Evolutionary conservation across 306 rosid species (phyloP), one percentile per base, ranked within the genome.

Genomic region (Corylus heterophylla): DNA sequence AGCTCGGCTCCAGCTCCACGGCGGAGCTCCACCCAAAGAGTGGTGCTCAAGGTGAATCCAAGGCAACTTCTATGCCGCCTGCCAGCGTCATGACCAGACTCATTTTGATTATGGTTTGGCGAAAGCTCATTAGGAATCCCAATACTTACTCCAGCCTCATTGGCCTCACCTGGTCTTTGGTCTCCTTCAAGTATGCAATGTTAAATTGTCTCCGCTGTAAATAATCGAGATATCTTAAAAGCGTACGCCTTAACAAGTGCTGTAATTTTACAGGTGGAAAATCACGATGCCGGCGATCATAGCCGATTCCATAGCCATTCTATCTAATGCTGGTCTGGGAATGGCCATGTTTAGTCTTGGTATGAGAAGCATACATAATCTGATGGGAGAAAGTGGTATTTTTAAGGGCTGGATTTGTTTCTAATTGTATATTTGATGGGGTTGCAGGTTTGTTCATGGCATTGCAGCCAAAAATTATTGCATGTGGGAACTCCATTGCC

Each of bases 281-380:
- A 59, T 93, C 77, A 83, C 18, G 6, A 93, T 93, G 98, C 98
- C 98, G 12, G 94, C 89, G 0, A 91, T 93, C 20, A 81, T 91
- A 61, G 98, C 94, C 4, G 49, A 69, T 18, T 93, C 98, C 0
- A 93, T 93, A 2, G 52, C 91, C 39, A 93, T 93, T 83, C 79
- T 91, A 39, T 93, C 98, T 4, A 86, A 90, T 78, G 97, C 97
- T 2, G 98, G 98, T 6, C 94, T 93, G 17, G 98, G 98, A 69
- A 93, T 93, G 98, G 98, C 97, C 20, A 93, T 93, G 98, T 93
- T 93, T 79, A 93, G 98, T 72, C 97, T 93, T 31, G 98, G 98
- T 93, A 89, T 13, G 48, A 1, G 35, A 31, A 31, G 35, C 2
- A 62, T 2, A 37, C 2, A 62, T 2, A 37, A 17, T 2, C 45